These are phyloP conservation scores for Amanita thiersii DNA, from an alignment of 768 basidiomycete genomes.

Conservation along the genomic window DNA sequence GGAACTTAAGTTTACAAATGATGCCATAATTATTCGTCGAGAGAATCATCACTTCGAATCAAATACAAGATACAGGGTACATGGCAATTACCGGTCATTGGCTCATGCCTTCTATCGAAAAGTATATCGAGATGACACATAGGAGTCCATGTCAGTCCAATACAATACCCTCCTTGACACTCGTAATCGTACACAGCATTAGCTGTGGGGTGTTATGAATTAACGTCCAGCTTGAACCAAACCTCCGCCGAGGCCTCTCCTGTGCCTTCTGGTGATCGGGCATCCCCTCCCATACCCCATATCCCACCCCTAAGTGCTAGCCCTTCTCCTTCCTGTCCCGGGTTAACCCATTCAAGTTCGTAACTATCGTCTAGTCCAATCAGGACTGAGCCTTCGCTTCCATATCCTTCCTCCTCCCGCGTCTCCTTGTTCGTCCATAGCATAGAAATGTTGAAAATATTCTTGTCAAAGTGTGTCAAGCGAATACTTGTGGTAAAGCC, in stretches of 20 bases:
- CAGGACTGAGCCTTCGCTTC: conserved; percentile 24
- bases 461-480: conserved; percentile 26
- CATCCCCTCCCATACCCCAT: conserved; percentile 30
- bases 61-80: too few species aligned
- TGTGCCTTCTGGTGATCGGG: conserved; percentile 19
- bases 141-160: too few species aligned
- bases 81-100: too few species aligned
- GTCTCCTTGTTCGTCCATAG: conserved; percentile 28
- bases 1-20: too few species aligned
- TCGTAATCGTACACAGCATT: too few species aligned
- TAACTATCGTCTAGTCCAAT: conserved; percentile 26
- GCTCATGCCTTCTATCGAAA: too few species aligned
- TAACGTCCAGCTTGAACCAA: conserved; percentile 25
- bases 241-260: conserved; percentile 30
- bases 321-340: conserved; percentile 21
- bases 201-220: too few species aligned
- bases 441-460: conserved; percentile 29
- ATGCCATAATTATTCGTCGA: too few species aligned
- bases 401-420: conserved; percentile 19
- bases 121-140: too few species aligned
- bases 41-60: too few species aligned
- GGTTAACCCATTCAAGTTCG: conserved; percentile 30
- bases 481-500: too few species aligned
- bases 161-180: too few species aligned
- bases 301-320: conserved; percentile 30